A percentile compares a stretch with the other conserved stretches of the same genome.
These are phyloP conservation scores for Tolypocladium pustulatum DNA, from an alignment of 2,329 filamentous ascomycete genomes.

Conservation along the genomic window DNA sequence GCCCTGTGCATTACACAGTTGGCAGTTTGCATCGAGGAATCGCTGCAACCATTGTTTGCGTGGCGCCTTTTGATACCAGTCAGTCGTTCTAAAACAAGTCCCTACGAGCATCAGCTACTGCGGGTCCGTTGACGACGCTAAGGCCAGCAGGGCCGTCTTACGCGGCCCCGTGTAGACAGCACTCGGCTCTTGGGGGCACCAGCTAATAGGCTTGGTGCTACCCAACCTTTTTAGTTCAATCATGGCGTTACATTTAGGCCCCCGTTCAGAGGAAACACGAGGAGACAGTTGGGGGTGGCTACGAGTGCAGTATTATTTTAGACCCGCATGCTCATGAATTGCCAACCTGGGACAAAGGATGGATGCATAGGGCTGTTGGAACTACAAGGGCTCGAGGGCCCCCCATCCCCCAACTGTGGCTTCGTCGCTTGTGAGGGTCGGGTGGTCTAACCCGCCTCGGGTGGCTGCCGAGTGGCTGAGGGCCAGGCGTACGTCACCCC, in stretches of 20 bases:
- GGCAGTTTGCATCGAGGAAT: neutral
- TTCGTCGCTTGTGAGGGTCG: neutral
- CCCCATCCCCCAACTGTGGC: neutral
- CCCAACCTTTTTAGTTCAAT: too few species aligned
- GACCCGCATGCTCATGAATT: neutral
- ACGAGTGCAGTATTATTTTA: neutral
- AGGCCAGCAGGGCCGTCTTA: neutral
- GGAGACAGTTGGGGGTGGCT: neutral
- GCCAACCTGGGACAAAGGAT: neutral
- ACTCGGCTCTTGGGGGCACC: neutral
- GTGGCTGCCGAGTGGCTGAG: neutral
- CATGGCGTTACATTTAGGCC: neutral
- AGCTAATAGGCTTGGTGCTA: neutral
- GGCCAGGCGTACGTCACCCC: neutral
- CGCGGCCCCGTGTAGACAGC: neutral
- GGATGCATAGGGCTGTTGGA: neutral
- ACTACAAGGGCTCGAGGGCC: neutral
- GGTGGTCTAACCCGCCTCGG: neutral
- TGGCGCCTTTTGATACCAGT: neutral
- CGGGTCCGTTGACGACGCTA: neutral
- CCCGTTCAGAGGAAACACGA: neutral
- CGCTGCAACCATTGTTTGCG: neutral
- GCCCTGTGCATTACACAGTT: too few species aligned
- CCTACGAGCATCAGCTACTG: neutral
- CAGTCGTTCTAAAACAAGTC: neutral